Conservation (phyloP, 495 filamentous ascomycete genomes). For the Aspergillus ellipticus region DNA sequence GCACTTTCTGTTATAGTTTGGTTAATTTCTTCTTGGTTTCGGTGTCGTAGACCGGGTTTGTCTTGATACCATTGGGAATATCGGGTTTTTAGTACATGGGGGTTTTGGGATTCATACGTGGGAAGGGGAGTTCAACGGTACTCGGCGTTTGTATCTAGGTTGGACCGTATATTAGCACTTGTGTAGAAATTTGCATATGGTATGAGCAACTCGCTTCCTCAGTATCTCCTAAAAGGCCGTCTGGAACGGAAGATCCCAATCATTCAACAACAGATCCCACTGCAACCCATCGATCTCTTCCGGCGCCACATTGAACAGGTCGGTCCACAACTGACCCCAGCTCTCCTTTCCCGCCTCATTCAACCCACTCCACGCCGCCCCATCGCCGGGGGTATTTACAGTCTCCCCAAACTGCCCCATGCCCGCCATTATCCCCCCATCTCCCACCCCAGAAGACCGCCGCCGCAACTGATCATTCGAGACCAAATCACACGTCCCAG, state of each 20-base stretch:
- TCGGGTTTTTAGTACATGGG: background rate
- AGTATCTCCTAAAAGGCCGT: background rate
- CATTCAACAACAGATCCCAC: background rate
- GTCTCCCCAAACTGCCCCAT: background rate
- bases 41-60: slow-evolving; percentile 3
- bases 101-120: background rate
- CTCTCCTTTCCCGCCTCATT: slow-evolving; percentile 8
- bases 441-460: background rate
- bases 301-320: slow-evolving; percentile 4
- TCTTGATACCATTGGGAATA: background rate
- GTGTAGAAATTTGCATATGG: slow-evolving; percentile 2
- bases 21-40: slow-evolving; percentile 19
- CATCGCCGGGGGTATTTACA: background rate
- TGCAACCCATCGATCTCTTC: background rate
- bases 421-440: background rate
- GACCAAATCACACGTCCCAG: too few species aligned
- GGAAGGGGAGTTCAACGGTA: background rate
- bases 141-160: background rate
- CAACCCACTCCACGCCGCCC: background rate
- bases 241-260: background rate
- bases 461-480: background rate
- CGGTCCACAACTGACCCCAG: slow-evolving; percentile 24
- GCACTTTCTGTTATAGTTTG: background rate
- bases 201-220: background rate
- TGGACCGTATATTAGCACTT: slow-evolving; percentile 2